phyloP scores from a whole-genome alignment of 2,329 filamentous ascomycete species.

The Salinomyces thailandicus region DNA sequence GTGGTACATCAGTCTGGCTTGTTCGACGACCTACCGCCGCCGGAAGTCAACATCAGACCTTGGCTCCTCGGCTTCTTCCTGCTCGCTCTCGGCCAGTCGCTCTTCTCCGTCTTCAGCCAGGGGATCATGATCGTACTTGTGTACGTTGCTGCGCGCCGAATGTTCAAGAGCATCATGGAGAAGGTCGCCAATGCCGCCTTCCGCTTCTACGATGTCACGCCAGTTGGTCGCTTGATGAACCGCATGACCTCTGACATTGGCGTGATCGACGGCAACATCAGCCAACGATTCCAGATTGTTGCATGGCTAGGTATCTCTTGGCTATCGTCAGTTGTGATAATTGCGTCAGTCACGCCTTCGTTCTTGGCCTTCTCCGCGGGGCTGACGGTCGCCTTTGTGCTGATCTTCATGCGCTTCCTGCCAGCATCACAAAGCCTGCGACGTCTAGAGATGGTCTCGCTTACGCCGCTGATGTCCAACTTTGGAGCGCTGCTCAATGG shows the following conservation, averaged over 20 bases:
- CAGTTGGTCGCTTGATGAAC: constrained; percentile 84
- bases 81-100: constrained; percentile 51
- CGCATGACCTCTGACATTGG: constrained; percentile 82
- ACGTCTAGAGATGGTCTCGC: constrained; percentile 77
- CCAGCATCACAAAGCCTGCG: constrained; percentile 75
- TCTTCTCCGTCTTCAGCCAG: constrained; percentile 52
- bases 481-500: constrained; percentile 82
- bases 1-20: constrained; percentile 7
- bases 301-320: constrained; percentile 62
- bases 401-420: constrained; percentile 66
- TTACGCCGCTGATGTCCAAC: constrained; percentile 83
- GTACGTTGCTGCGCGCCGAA: constrained; percentile 62
- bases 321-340: constrained; percentile 62
- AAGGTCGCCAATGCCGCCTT: constrained; percentile 72
- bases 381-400: constrained; percentile 58
- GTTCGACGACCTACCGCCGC: constrained; percentile 52
- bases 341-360: constrained; percentile 64
- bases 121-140: constrained; percentile 64
- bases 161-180: constrained; percentile 64
- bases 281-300: constrained; percentile 59
- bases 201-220: constrained; percentile 83
- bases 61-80: constrained; percentile 65
- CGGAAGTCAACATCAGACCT: constrained; percentile 54
- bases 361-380: constrained; percentile 63
- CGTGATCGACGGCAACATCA: constrained; percentile 79